Percentiles rank a stretch among this genome's conserved stretches.
These are phyloP conservation scores for Tephrocybe sp. DNA, from an alignment of 768 basidiomycete species.

Conservation along the genomic window DNA sequence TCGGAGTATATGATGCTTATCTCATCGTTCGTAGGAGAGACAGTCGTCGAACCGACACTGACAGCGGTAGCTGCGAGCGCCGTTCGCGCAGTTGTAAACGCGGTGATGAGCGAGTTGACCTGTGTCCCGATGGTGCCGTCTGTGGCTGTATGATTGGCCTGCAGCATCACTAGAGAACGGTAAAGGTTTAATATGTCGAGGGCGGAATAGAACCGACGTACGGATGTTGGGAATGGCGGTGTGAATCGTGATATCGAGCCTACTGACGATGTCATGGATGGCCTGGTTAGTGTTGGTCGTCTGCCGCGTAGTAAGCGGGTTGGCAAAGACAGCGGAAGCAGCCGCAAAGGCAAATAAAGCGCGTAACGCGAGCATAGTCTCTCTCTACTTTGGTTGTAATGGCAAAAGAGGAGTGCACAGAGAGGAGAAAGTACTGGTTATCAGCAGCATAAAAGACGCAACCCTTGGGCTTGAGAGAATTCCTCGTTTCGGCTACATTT, in stretches of 20 bases:
- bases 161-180: constrained; percentile 22
- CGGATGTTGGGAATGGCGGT: constrained; percentile 23
- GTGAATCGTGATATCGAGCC: constrained; percentile 23
- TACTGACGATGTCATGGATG: constrained; percentile 25
- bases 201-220: constrained; percentile 12
- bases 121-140: constrained; percentile 28
- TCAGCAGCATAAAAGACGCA: constrained; percentile 14
- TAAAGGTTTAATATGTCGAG: neutral
- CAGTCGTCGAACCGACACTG: constrained; percentile 31
- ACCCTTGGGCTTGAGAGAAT: constrained; percentile 17
- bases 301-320: constrained; percentile 27
- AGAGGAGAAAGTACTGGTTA: neutral
- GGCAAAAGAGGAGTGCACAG: neutral
- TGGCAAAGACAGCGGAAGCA: constrained; percentile 26
- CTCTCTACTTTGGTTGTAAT: neutral
- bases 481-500: constrained; percentile 3
- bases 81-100: constrained; percentile 23
- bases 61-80: constrained; percentile 22
- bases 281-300: constrained; percentile 30
- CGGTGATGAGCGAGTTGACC: constrained; percentile 23
- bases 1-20: constrained; percentile 30
- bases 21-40: constrained; percentile 32
- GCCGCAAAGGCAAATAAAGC: constrained; percentile 27
- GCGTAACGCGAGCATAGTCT: constrained; percentile 29
- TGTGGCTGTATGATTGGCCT: constrained; percentile 27